Percentiles rank a stretch among this genome's conserved stretches.
These are phyloP conservation scores for Cytospora schulzeri DNA, from an alignment of 2,329 filamentous ascomycete genomes.

Conservation along the genomic window DNA sequence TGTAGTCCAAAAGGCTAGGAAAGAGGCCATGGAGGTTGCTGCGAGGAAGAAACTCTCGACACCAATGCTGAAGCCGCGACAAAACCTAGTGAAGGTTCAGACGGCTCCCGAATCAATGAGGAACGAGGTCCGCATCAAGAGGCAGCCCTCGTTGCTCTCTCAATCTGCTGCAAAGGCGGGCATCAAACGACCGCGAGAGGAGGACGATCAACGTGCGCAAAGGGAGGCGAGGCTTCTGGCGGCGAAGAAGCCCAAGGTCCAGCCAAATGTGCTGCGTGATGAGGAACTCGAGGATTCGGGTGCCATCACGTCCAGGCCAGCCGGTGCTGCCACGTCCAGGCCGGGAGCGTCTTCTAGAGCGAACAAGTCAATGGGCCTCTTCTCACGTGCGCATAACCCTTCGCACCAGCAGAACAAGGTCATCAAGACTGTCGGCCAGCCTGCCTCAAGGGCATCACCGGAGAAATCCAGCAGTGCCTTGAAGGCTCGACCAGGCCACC, in stretches of 20 bases:
- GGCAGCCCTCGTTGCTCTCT: conserved; percentile 40
- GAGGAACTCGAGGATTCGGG: neutral
- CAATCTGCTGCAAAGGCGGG: neutral
- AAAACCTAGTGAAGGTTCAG: conserved; percentile 39
- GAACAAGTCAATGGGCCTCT: conserved; percentile 3
- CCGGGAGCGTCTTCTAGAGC: neutral
- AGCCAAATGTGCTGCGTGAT: conserved; percentile 25
- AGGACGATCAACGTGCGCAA: conserved; percentile 20
- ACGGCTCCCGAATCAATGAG: conserved; percentile 58
- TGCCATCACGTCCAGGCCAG: neutral
- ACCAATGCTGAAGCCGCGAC: neutral
- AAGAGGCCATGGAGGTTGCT: conserved; percentile 58
- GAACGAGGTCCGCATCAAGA: conserved; percentile 51
- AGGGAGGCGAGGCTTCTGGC: conserved; percentile 21
- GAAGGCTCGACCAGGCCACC: neutral
- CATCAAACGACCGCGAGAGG: conserved; percentile 11
- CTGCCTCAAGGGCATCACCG: neutral
- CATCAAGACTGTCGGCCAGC: conserved; percentile 12
- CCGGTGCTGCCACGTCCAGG: neutral
- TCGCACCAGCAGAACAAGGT: conserved; percentile 9
- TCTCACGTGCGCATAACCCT: conserved; percentile 10
- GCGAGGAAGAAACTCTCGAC: conserved; percentile 46
- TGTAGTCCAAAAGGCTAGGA: conserved; percentile 57
- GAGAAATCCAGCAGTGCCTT: neutral
- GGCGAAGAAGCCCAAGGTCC: conserved; percentile 29